Percentiles rank a stretch among this genome's conserved stretches.
These are phyloP conservation scores for Naegleria gruberi DNA, from an alignment of 208 protist genomes.

Conservation along the genomic window DNA sequence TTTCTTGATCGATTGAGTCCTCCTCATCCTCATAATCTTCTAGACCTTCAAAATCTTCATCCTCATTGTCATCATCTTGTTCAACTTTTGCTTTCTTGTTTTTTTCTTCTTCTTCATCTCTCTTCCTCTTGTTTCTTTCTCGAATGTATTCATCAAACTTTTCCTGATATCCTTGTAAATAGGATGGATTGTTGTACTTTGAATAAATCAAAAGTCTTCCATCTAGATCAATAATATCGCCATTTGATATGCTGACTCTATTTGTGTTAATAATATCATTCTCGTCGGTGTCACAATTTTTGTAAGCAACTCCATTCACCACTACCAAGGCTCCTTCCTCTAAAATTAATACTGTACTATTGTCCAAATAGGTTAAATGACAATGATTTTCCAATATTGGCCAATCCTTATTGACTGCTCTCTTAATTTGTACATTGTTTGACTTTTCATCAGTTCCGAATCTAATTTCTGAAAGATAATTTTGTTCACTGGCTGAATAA, in stretches of 20 bases:
- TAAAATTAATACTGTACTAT: neutral
- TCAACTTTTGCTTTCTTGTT: too few species aligned
- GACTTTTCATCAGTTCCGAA: neutral
- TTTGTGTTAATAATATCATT: neutral
- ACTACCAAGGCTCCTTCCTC: neutral
- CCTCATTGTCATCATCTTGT: neutral
- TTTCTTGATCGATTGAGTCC: neutral
- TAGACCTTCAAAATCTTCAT: neutral
- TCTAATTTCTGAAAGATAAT: neutral
- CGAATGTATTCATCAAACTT: neutral
- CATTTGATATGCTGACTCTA: neutral
- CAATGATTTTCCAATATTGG: neutral
- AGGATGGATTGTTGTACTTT: neutral
- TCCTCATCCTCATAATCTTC: neutral
- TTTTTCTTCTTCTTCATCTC: neutral
- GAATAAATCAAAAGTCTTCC: neutral
- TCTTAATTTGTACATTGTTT: neutral
- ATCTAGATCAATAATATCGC: neutral
- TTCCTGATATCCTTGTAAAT: neutral
- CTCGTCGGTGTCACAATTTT: neutral
- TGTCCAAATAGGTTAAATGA: neutral
- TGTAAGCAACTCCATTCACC: neutral
- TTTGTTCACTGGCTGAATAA: too few species aligned
- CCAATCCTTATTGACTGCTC: neutral
- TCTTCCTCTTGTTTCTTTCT: neutral